Evolutionary conservation across 2,329 filamentous ascomycete species (phyloP).

Genomic region (Aspergillus pseudoviridinutans): DNA sequence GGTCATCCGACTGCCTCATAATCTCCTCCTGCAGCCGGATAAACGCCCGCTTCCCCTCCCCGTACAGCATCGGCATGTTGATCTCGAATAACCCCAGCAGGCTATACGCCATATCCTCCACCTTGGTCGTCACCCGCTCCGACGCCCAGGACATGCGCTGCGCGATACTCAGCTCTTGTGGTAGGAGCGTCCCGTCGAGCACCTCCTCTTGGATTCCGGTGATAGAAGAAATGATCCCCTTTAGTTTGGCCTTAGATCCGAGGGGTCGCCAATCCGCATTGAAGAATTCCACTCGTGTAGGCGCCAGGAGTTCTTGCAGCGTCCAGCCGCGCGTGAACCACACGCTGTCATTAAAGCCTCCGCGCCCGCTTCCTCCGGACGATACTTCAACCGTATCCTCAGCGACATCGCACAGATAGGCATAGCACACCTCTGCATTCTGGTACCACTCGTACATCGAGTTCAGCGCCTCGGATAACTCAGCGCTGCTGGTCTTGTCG

Average conservation of each 20-base stretch:
- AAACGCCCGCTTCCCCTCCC: conserved; percentile 24
- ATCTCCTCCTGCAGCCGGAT: conserved; percentile 28
- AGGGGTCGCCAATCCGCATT: background rate
- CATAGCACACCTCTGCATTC: conserved; percentile 13
- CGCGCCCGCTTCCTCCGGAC: no score
- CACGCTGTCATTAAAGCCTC: background rate
- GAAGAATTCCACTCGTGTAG: conserved; percentile 5
- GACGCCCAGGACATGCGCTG: conserved; percentile 26
- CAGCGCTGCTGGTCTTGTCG: conserved; percentile 18
- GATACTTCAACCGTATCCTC: background rate
- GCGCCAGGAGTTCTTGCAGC: conserved; percentile 14
- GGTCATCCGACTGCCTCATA: conserved; percentile 21
- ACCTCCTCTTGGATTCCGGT: conserved; percentile 9
- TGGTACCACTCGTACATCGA: conserved; percentile 20
- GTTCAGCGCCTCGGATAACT: conserved; percentile 18
- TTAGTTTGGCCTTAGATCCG: background rate
- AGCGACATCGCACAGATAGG: conserved; percentile 13
- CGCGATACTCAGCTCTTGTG: conserved; percentile 4
- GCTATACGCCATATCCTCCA: conserved; percentile 26
- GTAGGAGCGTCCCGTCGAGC: background rate
- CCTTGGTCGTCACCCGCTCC: conserved; percentile 15
- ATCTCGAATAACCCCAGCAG: conserved; percentile 26
- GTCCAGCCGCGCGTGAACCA: conserved; percentile 18
- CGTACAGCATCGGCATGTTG: conserved; percentile 24
- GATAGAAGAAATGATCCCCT: background rate